phyloP scores from a whole-genome alignment of 331 rosid genomes.

The Quercus lobata region DNA sequence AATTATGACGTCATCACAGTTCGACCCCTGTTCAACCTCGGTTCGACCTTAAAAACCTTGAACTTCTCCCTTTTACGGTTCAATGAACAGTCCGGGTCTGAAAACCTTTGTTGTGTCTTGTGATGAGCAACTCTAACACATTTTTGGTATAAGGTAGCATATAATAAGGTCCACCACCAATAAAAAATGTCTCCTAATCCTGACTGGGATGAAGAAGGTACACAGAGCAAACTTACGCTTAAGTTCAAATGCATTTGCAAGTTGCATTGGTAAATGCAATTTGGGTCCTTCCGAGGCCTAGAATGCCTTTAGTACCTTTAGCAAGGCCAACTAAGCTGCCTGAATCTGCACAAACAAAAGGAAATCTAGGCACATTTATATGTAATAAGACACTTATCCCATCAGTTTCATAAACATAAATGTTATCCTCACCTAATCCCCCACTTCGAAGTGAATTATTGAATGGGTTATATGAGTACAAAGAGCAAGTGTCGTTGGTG shows the following conservation, averaged over 20 bases:
- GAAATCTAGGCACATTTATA: neutral
- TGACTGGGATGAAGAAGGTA: neutral
- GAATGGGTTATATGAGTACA: no score
- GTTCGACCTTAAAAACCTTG: no score
- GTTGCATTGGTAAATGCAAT: constrained; percentile 6
- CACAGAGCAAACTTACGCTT: constrained; percentile 16
- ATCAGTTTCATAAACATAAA: neutral
- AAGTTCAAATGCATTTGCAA: neutral
- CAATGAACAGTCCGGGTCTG: no score
- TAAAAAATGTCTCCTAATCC: neutral
- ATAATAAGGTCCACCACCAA: constrained; percentile 7
- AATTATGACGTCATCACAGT: no score
- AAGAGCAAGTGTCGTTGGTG: no score
- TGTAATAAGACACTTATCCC: neutral
- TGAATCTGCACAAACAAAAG: neutral
- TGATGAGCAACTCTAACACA: neutral
- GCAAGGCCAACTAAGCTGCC: neutral
- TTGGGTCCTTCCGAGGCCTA: constrained; percentile 18
- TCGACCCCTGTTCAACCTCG: no score
- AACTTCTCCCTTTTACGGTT: no score
- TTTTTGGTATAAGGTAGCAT: neutral
- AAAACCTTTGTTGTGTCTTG: neutral
- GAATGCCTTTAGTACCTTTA: neutral
- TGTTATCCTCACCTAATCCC: neutral
- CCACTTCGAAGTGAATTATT: no score